These are phyloP conservation scores for Vitis hybrid DNA, from an alignment of 177 flowering plant genomes.

Conservation along the genomic window DNA sequence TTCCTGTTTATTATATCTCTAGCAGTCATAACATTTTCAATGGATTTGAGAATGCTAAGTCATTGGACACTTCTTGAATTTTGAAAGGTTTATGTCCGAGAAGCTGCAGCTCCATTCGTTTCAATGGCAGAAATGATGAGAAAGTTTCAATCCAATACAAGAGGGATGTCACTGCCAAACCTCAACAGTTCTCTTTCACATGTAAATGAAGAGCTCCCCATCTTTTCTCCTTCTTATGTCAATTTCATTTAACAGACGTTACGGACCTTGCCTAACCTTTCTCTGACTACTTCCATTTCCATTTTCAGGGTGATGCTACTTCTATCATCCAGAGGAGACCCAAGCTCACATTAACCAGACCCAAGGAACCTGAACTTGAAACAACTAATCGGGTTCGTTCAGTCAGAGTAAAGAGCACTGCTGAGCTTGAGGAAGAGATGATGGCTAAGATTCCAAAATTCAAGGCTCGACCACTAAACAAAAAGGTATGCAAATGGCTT, in stretches of 20 bases:
- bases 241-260: not conserved
- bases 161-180: slow-evolving; percentile 53
- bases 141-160: slow-evolving; percentile 79
- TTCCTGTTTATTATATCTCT: not conserved
- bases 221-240: not conserved
- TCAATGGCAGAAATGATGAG: slow-evolving; percentile 84
- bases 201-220: slow-evolving; percentile 21
- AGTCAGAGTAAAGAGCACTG: slow-evolving; percentile 66
- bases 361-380: slow-evolving; percentile 82
- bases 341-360: slow-evolving; percentile 75
- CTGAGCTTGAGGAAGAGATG: slow-evolving; percentile 82
- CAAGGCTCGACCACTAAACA: slow-evolving; percentile 80
- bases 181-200: slow-evolving; percentile 37
- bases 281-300: not conserved
- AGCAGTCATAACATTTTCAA: not conserved
- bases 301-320: slow-evolving; percentile 37
- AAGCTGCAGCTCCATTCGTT: slow-evolving; percentile 67
- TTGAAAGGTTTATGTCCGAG: slow-evolving; percentile 72
- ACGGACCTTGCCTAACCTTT: not conserved
- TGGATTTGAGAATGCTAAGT: not conserved
- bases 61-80: slow-evolving; percentile 1
- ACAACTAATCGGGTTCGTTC: slow-evolving; percentile 75
- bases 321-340: slow-evolving; percentile 44
- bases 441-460: slow-evolving; percentile 92
- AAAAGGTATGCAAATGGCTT: slow-evolving; percentile 42